Conservation (phyloP, 2,329 filamentous ascomycete genomes). For the Xylariaceae sp. region DNA sequence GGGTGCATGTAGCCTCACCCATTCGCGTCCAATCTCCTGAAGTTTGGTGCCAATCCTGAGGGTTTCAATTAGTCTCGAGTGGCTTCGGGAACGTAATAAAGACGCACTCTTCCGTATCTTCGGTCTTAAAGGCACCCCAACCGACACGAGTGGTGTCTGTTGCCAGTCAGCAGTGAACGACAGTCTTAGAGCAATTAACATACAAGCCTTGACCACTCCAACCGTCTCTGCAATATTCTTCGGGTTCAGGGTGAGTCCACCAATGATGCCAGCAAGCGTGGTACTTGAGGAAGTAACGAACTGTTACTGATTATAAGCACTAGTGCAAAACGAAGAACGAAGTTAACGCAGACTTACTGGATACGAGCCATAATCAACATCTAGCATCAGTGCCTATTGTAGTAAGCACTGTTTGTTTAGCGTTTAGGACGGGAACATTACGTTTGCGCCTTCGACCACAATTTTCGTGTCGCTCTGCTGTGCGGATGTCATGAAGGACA, state of each 20-base stretch:
- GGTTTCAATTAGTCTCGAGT: background rate
- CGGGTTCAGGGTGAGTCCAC: slow-evolving; percentile 1
- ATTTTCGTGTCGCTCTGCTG: background rate
- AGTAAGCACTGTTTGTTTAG: background rate
- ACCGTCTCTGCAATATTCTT: slow-evolving; percentile 5
- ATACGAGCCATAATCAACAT: slow-evolving; percentile 4
- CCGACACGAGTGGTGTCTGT: slow-evolving; percentile 5
- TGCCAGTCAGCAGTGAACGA: background rate
- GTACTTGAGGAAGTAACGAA: slow-evolving; percentile 2
- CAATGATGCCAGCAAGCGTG: slow-evolving; percentile 4
- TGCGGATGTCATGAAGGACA: background rate
- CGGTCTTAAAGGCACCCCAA: background rate
- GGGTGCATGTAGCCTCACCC: background rate
- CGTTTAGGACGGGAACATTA: background rate
- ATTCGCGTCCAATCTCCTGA: slow-evolving; percentile 4
- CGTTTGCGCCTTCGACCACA: slow-evolving; percentile 2
- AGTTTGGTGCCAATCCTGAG: slow-evolving; percentile 3
- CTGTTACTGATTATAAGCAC: background rate
- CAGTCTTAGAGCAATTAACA: background rate
- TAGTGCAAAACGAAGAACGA: background rate
- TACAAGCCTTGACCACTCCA: slow-evolving; percentile 8
- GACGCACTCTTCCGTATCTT: slow-evolving; percentile 6
- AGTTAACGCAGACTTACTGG: slow-evolving; percentile 5
- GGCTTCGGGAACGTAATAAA: background rate
- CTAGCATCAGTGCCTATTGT: slow-evolving; percentile 6